Base-by-base conservation (phyloP, 495 filamentous ascomycete genomes). In the Pyronema omphalodes region DNA sequence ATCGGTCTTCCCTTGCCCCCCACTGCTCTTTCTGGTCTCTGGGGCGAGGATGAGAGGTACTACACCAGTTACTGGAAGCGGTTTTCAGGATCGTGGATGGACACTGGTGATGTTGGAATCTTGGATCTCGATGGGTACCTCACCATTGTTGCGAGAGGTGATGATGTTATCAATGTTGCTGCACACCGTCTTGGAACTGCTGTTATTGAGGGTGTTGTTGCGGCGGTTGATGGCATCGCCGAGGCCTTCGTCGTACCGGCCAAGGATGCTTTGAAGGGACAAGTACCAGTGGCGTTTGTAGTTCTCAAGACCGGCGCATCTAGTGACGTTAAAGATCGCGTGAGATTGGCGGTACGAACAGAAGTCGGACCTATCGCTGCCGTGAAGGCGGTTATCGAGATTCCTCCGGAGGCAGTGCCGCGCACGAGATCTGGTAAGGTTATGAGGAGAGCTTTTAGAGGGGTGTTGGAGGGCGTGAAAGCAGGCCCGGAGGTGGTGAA, bases 91-190 rank as follows among this genome's bases (percentile, higher is more conserved):
- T 71, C 76, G 51, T 91, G 84, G 82, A 68, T 94, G 39, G 88
- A 94, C 60, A 94, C 88, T 0, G 88, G 88, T 0, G 88, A 95
- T 66, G 84, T 86, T 1, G 88, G 88, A 0, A 77, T 87, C 67
- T 75, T 94, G 53, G 88, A 94, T 66, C 61, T 74, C 9, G 79
- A 88, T 51, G 80, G 78, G 6, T 84, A 83, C 56, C 69, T 84
- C 43, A 74, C 79, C 57, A 70, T 84, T 53, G 82, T 84, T 78
- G 71, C 76, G 0, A 70, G 81, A 40, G 72, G 74, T 0, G 88
- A 95, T 71, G 88, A 95, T 67, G 82, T 95, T 55, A 93, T 95
- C 65, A 95, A 95, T 62, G 88, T 94, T 1, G 88, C 88, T 29
- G 88, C 88, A 2, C 88, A 95, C 69, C 77, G 88, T 3, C 87